Evolutionary conservation across 148 eudicot genomes (phyloP), one percentile per base, ranked within the genome.

Genomic region (Polygonum aviculare): DNA sequence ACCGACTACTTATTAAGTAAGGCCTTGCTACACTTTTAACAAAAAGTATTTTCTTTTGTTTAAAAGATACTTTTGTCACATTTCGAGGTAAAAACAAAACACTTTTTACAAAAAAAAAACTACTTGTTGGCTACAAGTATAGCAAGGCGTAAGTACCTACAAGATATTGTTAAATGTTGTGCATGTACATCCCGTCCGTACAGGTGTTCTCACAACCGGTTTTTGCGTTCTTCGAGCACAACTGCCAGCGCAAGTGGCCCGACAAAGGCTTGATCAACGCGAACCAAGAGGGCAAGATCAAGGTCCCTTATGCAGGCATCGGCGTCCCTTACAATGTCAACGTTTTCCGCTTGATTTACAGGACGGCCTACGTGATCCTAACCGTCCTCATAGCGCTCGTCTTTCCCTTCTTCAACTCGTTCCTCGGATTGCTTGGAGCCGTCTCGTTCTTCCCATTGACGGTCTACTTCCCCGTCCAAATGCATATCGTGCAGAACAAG

Each of bases 131-230:
- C 31, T 26, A 26, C 31, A 26, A 26, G 31, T 26, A 26, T 26
- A 26, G 31, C 31, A 26, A 26, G 31, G 31, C 1, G 31, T 26
- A 26, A 26, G 31, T 26, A 26, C 31, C 31, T 26, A 26, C 31
- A 26, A 26, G 31, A 26, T 26, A 26, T 26, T 26, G 31, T 26
- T 26, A 26, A 26, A 26, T 26, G 31, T 26, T 26, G 31, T 26
- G 31, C 31, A 26, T 26, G 31, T 1, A 26, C 1, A 26, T 26
- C 31, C 31, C 31, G 31, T 26, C 31, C 31, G 31, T 26, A 26
- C 31, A 26, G 85, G 82, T 83, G 71, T 83, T 83, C 72, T 76
- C 79, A 26, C 86, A 83, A 57, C 86, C 86, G 7, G 79, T 83
- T 9, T 83, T 60, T 73, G 52, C 77, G 72, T 57, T 74, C 48